These are phyloP conservation scores for Lasiosphaeriaceae sp. DNA, from an alignment of 495 filamentous ascomycete species.

Conservation along the genomic window DNA sequence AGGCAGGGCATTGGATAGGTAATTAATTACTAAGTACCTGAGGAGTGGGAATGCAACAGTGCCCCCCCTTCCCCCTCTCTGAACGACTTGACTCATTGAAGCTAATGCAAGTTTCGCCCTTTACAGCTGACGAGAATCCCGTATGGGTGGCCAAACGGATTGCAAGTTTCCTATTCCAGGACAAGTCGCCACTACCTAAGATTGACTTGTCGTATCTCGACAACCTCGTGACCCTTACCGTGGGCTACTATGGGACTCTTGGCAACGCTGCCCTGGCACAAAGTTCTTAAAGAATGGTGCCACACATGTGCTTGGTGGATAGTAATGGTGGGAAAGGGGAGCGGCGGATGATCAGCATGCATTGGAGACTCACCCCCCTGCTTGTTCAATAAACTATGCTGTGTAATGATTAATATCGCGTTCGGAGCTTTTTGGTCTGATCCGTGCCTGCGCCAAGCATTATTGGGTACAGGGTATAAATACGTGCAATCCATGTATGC, in stretches of 20 bases:
- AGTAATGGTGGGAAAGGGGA: no score
- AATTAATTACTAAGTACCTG: slow-evolving; percentile 1
- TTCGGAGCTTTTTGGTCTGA: no score
- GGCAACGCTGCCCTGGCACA: not conserved
- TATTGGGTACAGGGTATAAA: no score
- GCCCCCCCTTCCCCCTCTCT: not conserved
- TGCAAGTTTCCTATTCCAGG: slow-evolving; percentile 10
- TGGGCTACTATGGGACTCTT: slow-evolving; percentile 2
- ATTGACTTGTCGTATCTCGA: slow-evolving; percentile 7
- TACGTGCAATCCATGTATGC: no score
- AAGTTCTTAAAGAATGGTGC: no score
- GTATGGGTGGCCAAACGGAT: slow-evolving; percentile 20
- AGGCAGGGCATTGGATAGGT: slow-evolving; percentile 29
- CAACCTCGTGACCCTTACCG: slow-evolving; percentile 16
- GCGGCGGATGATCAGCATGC: no score
- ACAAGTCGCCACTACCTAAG: slow-evolving; percentile 1
- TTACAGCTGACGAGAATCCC: slow-evolving; percentile 23
- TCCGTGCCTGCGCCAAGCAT: no score
- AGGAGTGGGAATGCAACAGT: not conserved
- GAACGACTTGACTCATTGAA: not conserved
- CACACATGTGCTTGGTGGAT: no score
- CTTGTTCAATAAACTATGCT: no score
- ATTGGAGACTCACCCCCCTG: no score
- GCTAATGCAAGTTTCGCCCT: not conserved
- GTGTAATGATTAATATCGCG: no score